Conservation (phyloP, 352 stramenopile genomes). For the Globisporangium mamillatum region DNA sequence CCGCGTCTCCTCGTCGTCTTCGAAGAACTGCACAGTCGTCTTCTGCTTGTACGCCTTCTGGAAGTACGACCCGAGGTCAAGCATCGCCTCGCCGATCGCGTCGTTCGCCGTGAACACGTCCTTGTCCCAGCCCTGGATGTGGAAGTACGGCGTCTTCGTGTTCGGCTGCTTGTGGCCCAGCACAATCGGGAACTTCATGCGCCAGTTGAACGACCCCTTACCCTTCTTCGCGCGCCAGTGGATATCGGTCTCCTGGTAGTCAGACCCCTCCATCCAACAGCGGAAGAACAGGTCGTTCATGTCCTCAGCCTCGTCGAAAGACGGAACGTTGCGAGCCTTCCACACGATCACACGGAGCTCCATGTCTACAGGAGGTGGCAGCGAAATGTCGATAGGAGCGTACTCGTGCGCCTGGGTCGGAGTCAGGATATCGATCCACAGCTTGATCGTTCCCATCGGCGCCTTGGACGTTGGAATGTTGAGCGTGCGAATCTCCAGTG, state of each 20-base stretch:
- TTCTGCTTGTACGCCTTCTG: conserved; percentile 81
- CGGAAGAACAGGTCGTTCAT: conserved; percentile 94
- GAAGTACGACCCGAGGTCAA: conserved; percentile 76
- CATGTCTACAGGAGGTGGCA: conserved; percentile 81
- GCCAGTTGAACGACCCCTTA: conserved; percentile 94
- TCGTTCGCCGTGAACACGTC: conserved; percentile 92
- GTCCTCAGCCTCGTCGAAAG: conserved; percentile 82
- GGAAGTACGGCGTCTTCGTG: conserved; percentile 92
- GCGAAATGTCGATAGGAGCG: conserved; percentile 77
- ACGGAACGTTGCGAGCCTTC: conserved; percentile 89
- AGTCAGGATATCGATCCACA: conserved; percentile 92
- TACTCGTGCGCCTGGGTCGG: conserved; percentile 73
- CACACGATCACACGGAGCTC: conserved; percentile 93
- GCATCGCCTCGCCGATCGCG: conserved; percentile 84
- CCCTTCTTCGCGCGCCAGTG: conserved; percentile 94
- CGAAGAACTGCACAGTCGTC: conserved; percentile 72
- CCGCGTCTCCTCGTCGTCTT: conserved; percentile 69
- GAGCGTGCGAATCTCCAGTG: conserved; percentile 78
- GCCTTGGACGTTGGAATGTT: conserved; percentile 81
- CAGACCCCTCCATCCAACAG: conserved; percentile 81
- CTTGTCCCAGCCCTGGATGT: conserved; percentile 93
- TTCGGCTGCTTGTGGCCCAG: conserved; percentile 82
- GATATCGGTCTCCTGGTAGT: conserved; percentile 89
- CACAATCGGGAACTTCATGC: conserved; percentile 92
- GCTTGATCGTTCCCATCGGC: conserved; percentile 81